Base-by-base conservation (phyloP, 345 rosid species). In the Melastoma malabathricum region DNA sequence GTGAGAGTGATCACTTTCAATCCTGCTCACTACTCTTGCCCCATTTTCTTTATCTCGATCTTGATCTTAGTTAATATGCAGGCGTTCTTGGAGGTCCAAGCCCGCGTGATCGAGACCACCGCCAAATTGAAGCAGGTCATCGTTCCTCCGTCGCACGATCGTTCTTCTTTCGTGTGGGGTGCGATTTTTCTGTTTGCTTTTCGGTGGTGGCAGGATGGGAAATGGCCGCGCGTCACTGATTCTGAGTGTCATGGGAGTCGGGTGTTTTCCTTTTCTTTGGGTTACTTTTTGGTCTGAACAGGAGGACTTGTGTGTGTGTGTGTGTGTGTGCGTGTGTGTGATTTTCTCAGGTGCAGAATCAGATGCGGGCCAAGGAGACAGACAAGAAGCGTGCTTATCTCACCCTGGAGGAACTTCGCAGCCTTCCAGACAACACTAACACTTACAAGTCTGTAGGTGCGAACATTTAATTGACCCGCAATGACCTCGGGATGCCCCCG, bases 341-440 rank as follows among this genome's bases (percentile, higher is more conserved):
- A n/a, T 4, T 64, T 4, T 64, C 75, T 51, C 73, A 84, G 97
- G 86, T 92, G 61, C 97, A 81, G 68, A 84, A 70, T 69, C 97
- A 87, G 80, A 69, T 80, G 67, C 74, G 93, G 12, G 77, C 68
- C 62, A 92, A 92, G 72, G 98, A 87, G 59, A 84, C 87, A 51
- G 97, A 87, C 56, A 92, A 71, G 71, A 87, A 92, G 64, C 93
- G 95, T 39, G 95, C 95, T 61, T 92, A 59, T 70, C 69, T 92
- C 34, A 92, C 98, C n/a, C 54, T 87, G 76, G 96, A 84, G 63
- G 98, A 92, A 83, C 63, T 92, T 39, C 71, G 78, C 3, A 87
- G 74, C 20, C 67, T 87, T 44, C 83, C 96, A 47, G 75, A 71
- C 59, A 80, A 73, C 64, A 84, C 95, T 3, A 92, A 87, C 62